phyloP scores from a whole-genome alignment of 805 yeast species.

The Ogataea glucozyma region DNA sequence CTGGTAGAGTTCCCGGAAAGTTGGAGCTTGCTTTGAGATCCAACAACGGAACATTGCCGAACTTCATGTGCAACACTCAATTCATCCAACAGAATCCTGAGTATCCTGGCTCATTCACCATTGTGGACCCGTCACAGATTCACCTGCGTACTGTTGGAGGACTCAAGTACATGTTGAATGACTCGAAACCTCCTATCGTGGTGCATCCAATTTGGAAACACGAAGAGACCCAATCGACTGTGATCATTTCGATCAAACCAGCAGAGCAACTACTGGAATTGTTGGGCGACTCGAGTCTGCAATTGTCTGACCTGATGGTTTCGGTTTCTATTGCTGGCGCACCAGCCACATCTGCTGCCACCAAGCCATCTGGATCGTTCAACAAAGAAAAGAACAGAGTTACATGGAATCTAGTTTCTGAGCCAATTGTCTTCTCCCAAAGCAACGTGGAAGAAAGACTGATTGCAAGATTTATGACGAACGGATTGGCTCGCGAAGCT shows the following conservation, averaged over 20 bases:
- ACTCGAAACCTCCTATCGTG: conserved; percentile 61
- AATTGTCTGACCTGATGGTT: conserved; percentile 59
- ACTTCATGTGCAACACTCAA: conserved; percentile 52
- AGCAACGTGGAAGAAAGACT: conserved; percentile 58
- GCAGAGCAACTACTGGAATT: conserved; percentile 44
- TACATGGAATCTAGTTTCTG: conserved; percentile 67
- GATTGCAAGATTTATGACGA: conserved; percentile 84
- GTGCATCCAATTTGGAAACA: conserved; percentile 88
- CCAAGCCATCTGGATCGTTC: conserved; percentile 91
- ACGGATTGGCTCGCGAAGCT: conserved; percentile 67
- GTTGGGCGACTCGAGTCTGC: conserved; percentile 37
- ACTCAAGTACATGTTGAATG: conserved; percentile 65
- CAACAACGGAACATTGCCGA: conserved; percentile 42
- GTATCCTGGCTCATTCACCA: conserved; percentile 36
- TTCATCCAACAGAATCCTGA: conserved; percentile 47
- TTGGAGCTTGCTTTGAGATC: conserved; percentile 43
- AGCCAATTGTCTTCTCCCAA: conserved; percentile 40
- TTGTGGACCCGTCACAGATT: conserved; percentile 49
- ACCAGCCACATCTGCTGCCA: conserved; percentile 69
- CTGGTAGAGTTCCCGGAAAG: conserved; percentile 40
- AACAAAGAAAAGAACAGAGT: conserved; percentile 83
- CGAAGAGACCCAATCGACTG: conserved; percentile 81
- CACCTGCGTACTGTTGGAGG: conserved; percentile 74
- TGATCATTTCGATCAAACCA: conserved; percentile 69
- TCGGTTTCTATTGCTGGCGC: conserved; percentile 66